Conservation (phyloP, 257 asterid genomes). For the Rhazya stricta region DNA sequence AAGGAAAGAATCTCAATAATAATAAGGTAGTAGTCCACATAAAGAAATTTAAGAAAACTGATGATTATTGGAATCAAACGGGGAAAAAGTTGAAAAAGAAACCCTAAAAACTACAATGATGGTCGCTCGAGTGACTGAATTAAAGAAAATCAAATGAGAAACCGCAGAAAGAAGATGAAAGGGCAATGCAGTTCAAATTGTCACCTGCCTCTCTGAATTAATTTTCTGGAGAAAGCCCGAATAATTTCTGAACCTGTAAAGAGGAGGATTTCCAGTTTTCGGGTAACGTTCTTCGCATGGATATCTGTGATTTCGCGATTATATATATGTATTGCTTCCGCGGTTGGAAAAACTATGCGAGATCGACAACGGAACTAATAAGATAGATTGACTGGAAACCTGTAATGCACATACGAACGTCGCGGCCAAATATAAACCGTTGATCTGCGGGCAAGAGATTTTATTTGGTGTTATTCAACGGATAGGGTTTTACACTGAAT, state of each 20-base stretch:
- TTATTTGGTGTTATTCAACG: background rate
- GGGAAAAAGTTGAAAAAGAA: background rate
- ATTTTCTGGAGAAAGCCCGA: background rate
- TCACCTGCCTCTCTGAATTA: background rate
- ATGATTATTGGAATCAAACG: background rate
- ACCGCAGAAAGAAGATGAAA: background rate
- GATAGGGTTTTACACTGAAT: background rate
- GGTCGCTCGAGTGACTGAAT: background rate
- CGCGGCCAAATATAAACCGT: background rate
- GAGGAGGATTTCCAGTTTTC: background rate
- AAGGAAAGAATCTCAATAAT: background rate
- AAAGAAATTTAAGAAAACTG: background rate
- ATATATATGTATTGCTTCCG: conserved; percentile 17
- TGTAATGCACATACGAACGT: background rate
- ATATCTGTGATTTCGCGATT: background rate
- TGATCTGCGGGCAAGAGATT: background rate
- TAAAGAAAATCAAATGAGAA: background rate
- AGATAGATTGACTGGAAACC: background rate
- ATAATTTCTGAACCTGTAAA: background rate
- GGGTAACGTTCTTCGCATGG: background rate
- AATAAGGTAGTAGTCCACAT: background rate
- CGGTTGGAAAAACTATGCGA: conserved; percentile 12
- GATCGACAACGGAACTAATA: background rate
- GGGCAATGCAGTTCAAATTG: background rate
- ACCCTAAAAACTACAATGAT: background rate